A percentile compares a stretch with the other conserved stretches of the same genome.
These are phyloP conservation scores for Entomortierella beljakovae DNA, from an alignment of 192 early-diverging fungal species.

Conservation along the genomic window DNA sequence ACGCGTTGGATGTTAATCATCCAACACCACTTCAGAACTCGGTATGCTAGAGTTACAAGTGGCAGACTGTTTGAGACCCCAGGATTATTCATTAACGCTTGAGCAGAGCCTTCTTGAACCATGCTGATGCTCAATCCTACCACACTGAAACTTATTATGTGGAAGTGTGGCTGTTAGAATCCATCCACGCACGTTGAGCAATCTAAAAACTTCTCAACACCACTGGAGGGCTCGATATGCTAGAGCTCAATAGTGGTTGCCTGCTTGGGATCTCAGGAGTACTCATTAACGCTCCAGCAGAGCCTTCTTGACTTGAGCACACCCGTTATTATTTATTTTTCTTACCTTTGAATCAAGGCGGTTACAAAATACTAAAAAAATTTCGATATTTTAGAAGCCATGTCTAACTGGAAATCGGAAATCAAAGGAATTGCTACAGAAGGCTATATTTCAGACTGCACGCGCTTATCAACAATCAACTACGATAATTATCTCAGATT, in stretches of 20 bases:
- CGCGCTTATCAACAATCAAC: constrained; percentile 6
- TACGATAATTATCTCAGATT: constrained; percentile 27
- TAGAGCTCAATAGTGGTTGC: constrained; percentile 27
- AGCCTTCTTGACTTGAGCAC: constrained; percentile 42
- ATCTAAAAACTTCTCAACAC: constrained; percentile 14
- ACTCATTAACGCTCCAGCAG: constrained; percentile 40
- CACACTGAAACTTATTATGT: constrained; percentile 16
- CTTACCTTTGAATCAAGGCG: background rate
- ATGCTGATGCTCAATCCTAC: constrained; percentile 37
- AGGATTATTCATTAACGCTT: constrained; percentile 12
- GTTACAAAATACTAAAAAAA: background rate
- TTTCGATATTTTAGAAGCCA: no score
- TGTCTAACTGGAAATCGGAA: constrained; percentile 23
- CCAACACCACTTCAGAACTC: constrained; percentile 32
- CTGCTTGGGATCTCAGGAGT: constrained; percentile 27
- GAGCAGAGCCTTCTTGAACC: constrained; percentile 47
- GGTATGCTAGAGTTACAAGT: constrained; percentile 24
- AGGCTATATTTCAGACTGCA: constrained; percentile 11
- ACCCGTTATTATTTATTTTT: constrained; percentile 7
- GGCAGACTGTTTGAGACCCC: constrained; percentile 19
- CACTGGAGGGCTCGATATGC: constrained; percentile 34
- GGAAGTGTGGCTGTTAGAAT: constrained; percentile 27
- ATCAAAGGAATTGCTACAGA: constrained; percentile 19
- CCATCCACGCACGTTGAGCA: constrained; percentile 35
- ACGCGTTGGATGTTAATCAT: constrained; percentile 34